Evolutionary conservation across 306 rosid species (phyloP), one percentile per base, ranked within the genome.

Genomic region (Lathyrus aphaca): DNA sequence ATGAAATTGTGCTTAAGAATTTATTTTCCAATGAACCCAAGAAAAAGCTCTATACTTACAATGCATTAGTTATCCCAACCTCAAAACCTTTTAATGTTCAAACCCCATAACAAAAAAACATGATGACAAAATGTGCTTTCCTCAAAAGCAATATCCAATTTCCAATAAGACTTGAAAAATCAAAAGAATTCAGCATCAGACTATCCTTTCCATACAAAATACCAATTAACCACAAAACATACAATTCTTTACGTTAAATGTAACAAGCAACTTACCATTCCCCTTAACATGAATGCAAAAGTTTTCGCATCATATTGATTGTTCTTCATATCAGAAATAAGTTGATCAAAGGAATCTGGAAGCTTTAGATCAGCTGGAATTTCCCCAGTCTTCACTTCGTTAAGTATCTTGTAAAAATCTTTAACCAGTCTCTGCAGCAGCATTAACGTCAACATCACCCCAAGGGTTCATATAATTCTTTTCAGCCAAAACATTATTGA

Each of bases 301-400:
- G 92, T 89, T 80, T 80, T 87, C 23, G 97, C 91, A 79, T 91
- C 97, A 74, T 87, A 91, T 57, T 86, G 91, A 80, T 82, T 82
- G 79, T 77, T 86, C 82, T 87, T 85, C 97, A 89, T 95, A 80
- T 89, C 93, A 32, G 95, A 82, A 87, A 95, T 82, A 74, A 95
- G 82, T 74, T 87, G 86, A 78, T 84, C 84, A 79, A 89, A 95
- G 53, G 99, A 89, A 83, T 85, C 88, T 21, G 95, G 97, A 55
- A 87, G 84, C 80, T 81, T 86, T 68, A 89, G 79, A 74, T 83
- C 93, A 82, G 82, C 71, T 27, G 99, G 96, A 64, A 91, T 83
- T 72, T 91, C 97, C 78, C 76, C 93, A 35, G 87, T 73, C 78
- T 84, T 95, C 74, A 89, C 97, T 83, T 95, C 91, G 66, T 91